These are phyloP conservation scores for Phytophthora pisi DNA, from an alignment of 352 stramenopile genomes.

Conservation along the genomic window DNA sequence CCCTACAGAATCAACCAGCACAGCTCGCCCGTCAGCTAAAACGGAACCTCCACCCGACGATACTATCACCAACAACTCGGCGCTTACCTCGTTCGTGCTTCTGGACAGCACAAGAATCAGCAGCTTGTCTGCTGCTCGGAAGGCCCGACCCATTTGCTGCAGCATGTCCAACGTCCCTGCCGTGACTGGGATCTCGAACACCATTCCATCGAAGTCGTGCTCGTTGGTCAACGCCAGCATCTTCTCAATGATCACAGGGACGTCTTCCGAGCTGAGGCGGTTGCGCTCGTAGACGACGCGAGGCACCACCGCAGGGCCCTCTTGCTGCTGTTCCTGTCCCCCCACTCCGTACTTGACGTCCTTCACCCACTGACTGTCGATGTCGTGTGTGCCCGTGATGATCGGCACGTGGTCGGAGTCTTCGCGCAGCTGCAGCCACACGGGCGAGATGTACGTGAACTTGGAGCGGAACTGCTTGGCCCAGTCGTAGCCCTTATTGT, in stretches of 20 bases:
- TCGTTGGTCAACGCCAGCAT: constrained; percentile 48
- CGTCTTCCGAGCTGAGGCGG: constrained; percentile 50
- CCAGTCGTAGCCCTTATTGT: constrained; percentile 76
- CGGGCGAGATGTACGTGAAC: constrained; percentile 78
- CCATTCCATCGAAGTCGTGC: constrained; percentile 70
- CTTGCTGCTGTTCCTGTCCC: constrained; percentile 8
- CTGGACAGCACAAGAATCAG: constrained; percentile 70
- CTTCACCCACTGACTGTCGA: constrained; percentile 62
- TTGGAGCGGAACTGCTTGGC: constrained; percentile 74
- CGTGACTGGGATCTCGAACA: constrained; percentile 80
- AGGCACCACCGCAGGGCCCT: constrained; percentile 62
- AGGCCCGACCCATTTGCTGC: constrained; percentile 54
- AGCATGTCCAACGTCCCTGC: constrained; percentile 68
- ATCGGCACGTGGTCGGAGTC: constrained; percentile 51
- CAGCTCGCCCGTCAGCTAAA: constrained; percentile 2
- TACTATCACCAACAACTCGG: not conserved
- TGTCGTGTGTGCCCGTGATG: constrained; percentile 75
- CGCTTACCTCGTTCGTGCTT: constrained; percentile 55
- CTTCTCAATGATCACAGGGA: constrained; percentile 57
- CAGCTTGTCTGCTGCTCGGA: constrained; percentile 53
- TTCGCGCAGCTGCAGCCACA: constrained; percentile 84
- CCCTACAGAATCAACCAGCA: constrained; percentile 33
- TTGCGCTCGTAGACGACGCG: constrained; percentile 85
- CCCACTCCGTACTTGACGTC: constrained; percentile 45
- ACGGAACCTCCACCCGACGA: not conserved